These are phyloP conservation scores for Serendipita vermifera DNA, from an alignment of 768 basidiomycete species.

Conservation along the genomic window DNA sequence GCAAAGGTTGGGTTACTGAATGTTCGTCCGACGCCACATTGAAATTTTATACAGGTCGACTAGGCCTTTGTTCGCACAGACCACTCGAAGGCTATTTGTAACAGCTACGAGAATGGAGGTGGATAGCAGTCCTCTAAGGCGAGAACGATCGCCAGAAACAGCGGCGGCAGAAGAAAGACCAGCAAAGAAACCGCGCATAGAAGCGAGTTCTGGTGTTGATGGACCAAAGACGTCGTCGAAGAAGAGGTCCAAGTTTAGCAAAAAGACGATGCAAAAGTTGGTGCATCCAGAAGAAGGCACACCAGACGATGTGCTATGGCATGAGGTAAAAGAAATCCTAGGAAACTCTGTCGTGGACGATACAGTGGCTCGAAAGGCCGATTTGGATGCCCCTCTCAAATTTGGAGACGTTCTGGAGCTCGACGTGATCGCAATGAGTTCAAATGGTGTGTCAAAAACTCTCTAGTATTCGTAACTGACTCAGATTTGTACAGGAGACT, in stretches of 20 bases:
- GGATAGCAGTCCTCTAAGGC: too few species aligned
- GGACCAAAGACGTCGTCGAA: background rate
- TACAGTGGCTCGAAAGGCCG: slow-evolving; percentile 34
- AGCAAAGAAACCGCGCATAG: background rate
- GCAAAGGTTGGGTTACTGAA: too few species aligned
- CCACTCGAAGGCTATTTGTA: too few species aligned
- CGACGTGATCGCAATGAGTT: slow-evolving; percentile 48
- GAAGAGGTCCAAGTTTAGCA: slow-evolving; percentile 23
- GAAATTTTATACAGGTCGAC: too few species aligned
- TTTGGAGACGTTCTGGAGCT: slow-evolving; percentile 53
- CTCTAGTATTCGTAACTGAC: background rate
- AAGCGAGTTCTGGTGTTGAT: background rate
- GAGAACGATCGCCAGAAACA: too few species aligned
- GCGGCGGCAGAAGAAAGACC: background rate
- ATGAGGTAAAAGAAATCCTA: slow-evolving; percentile 55
- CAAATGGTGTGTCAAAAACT: slow-evolving; percentile 35
- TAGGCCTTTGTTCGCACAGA: too few species aligned
- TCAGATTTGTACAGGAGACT: slow-evolving; percentile 41
- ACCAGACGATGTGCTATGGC: slow-evolving; percentile 58
- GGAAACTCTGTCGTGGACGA: slow-evolving; percentile 44
- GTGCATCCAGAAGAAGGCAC: slow-evolving; percentile 49
- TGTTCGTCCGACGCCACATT: too few species aligned
- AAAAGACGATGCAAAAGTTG: slow-evolving; percentile 18
- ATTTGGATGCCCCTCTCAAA: slow-evolving; percentile 48
- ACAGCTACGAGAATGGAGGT: too few species aligned